Conservation (phyloP, 2,329 filamentous ascomycete species). For the Penicillium sp. region DNA sequence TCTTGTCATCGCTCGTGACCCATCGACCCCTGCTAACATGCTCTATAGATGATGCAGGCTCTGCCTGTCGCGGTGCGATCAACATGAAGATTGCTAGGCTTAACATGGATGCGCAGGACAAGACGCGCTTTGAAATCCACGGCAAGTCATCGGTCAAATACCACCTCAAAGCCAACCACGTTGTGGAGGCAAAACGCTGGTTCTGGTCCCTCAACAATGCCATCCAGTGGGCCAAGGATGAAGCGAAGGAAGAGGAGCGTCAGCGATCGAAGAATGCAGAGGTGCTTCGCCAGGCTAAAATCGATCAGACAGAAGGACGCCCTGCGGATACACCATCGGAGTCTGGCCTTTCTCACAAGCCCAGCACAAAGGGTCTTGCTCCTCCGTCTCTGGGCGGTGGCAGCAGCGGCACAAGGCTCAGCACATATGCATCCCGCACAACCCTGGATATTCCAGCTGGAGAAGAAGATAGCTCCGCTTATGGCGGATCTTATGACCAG, state of each 20-base stretch:
- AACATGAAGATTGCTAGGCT: constrained; percentile 97
- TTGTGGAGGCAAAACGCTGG: constrained; percentile 97
- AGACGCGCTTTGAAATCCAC: constrained; percentile 95
- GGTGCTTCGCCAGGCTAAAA: constrained; percentile 72
- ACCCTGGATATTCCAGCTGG: constrained; percentile 47
- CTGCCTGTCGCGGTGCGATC: constrained; percentile 93
- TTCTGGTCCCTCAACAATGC: constrained; percentile 99
- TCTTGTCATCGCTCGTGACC: constrained; percentile 15
- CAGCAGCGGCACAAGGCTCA: constrained; percentile 46
- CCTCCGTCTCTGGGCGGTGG: constrained; percentile 36
- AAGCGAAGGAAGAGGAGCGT: constrained; percentile 84
- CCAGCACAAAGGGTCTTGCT: constrained; percentile 37
- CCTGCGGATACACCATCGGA: constrained; percentile 46
- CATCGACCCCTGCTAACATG: neutral
- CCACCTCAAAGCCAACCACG: constrained; percentile 94
- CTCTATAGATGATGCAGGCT: constrained; percentile 75
- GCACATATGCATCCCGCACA: constrained; percentile 47
- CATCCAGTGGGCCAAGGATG: constrained; percentile 97
- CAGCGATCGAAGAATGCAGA: constrained; percentile 73
- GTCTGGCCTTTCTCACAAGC: constrained; percentile 28
- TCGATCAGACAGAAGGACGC: constrained; percentile 62
- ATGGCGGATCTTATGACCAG: constrained; percentile 54
- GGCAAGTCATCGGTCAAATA: constrained; percentile 99
- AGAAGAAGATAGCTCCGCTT: constrained; percentile 54
- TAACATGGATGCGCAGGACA: constrained; percentile 95